These are phyloP conservation scores for Ceriops decandra DNA, from an alignment of 345 rosid species.

Conservation along the genomic window DNA sequence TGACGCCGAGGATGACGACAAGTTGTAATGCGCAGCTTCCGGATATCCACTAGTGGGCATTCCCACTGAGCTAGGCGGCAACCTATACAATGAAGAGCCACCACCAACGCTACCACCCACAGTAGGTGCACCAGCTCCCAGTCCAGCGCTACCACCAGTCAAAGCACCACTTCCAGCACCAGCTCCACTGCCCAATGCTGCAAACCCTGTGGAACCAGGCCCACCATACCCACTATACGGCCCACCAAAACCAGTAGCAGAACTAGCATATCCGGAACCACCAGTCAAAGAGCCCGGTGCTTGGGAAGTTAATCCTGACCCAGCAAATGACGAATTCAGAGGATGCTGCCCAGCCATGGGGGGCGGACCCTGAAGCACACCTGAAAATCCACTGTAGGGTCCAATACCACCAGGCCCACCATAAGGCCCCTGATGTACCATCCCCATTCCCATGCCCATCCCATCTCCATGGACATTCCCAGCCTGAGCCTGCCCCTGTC, in stretches of 20 bases:
- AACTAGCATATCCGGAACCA: constrained; percentile 1
- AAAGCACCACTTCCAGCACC: constrained; percentile 7
- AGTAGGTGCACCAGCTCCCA: constrained; percentile 24
- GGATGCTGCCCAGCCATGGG: constrained; percentile 21
- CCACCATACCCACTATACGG: constrained; percentile 7
- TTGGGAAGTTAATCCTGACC: constrained; percentile 14
- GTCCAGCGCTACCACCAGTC: constrained; percentile 19
- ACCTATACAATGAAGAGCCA: constrained; percentile 53
- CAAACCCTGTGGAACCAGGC: constrained; percentile 6
- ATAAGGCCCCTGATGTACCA: constrained; percentile 34
- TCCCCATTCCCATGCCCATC: constrained; percentile 25
- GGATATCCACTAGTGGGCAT: constrained; percentile 68
- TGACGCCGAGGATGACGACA: constrained; percentile 43
- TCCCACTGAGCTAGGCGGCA: constrained; percentile 51
- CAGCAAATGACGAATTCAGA: constrained; percentile 14
- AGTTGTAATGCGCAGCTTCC: constrained; percentile 47
- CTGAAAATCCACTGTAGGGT: constrained; percentile 51
- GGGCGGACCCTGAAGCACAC: neutral
- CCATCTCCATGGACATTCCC: constrained; percentile 50
- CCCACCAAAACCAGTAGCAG: constrained; percentile 11
- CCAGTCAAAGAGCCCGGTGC: constrained; percentile 1
- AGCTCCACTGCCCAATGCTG: constrained; percentile 24
- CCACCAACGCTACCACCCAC: constrained; percentile 12
- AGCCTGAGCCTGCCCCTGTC: constrained; percentile 17
- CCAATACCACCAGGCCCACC: constrained; percentile 29